Evolutionary conservation across 495 filamentous ascomycete genomes (phyloP), one percentile per base, ranked within the genome.

Genomic region (Cladorrhinum samala): DNA sequence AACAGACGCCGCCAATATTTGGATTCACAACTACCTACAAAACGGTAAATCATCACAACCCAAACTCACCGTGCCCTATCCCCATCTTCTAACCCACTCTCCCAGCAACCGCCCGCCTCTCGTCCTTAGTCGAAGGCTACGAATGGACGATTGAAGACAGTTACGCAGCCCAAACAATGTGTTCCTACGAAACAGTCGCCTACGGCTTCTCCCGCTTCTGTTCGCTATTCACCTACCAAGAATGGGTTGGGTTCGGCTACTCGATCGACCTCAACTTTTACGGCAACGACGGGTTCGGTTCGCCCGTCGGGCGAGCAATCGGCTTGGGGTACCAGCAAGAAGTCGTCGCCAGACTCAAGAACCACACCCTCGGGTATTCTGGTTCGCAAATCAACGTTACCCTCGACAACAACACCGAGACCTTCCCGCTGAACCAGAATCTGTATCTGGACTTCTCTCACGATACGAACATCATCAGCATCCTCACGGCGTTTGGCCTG

Each of bases 361-460:
- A 78, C 56, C 79, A 83, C 57, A 70, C 78, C 4, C 67, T 78
- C 18, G 73, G 70, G 17, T 71, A 72, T 16, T 75, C 75, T 1
- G 72, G 74, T 9, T 78, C 74, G 9, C 77, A 81, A 55, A 75
- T 83, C 70, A 85, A 86, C 60, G 63, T 76, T 33, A 92, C 89
- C 0, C 76, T 95, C 0, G 87, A 95, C 64, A 71, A 69, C 23
- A 72, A 77, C 50, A 68, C 73, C 1, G 58, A 59, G 13, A 87
- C 84, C 0, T 95, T 93, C 61, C 88, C 89, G 0, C 66, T 92
- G 3, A 76, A 83, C 56, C 70, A 72, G 20, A 73, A 56, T 18
- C 65, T 92, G 0, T 95, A 88, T 54, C 84, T 88, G 0, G 89
- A 95, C 70, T 92, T 95, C 63, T 85, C 82, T 7, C 89, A 95